A percentile compares a stretch with the other conserved stretches of the same genome.
Conservation (phyloP, 2,329 filamentous ascomycete genomes). For the Alternaria triticimaculans region DNA sequence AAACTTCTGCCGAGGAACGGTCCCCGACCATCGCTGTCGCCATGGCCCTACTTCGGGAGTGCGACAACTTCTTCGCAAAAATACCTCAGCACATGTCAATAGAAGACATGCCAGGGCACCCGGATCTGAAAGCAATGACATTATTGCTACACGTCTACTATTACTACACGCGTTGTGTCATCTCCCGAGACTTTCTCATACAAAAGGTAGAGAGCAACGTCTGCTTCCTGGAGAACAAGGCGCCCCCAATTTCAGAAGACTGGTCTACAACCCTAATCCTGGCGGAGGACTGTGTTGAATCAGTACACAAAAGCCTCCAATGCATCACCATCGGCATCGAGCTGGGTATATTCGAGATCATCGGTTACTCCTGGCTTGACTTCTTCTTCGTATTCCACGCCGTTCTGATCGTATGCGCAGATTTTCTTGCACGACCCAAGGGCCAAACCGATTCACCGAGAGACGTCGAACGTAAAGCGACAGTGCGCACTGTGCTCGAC, state of each 20-base stretch:
- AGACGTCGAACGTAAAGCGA: slow-evolving; percentile 29
- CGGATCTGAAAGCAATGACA: slow-evolving; percentile 20
- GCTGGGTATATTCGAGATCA: slow-evolving; percentile 22
- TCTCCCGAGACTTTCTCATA: slow-evolving; percentile 32
- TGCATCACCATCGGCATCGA: slow-evolving; percentile 25
- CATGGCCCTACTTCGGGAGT: slow-evolving; percentile 27
- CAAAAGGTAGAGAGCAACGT: slow-evolving; percentile 33
- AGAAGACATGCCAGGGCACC: slow-evolving; percentile 10
- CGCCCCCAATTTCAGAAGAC: slow-evolving; percentile 14
- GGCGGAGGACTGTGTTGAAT: slow-evolving; percentile 37
- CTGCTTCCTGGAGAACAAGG: slow-evolving; percentile 18
- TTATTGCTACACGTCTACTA: slow-evolving; percentile 33
- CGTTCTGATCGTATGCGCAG: slow-evolving; percentile 33
- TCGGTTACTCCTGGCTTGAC: slow-evolving; percentile 31
- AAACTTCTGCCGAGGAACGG: slow-evolving; percentile 25
- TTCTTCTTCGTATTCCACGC: slow-evolving; percentile 37
- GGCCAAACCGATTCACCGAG: slow-evolving; percentile 22
- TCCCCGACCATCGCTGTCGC: slow-evolving; percentile 26
- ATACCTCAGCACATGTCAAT: slow-evolving; percentile 22
- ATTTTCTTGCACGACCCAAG: slow-evolving; percentile 34
- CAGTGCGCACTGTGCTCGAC: slow-evolving; percentile 26
- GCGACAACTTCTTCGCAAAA: slow-evolving; percentile 22
- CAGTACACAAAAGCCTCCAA: slow-evolving; percentile 30
- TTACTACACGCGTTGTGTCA: slow-evolving; percentile 31
- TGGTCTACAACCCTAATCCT: slow-evolving; percentile 21